Conservation (phyloP, 805 yeast genomes). For the Metschnikowia lunata region DNA sequence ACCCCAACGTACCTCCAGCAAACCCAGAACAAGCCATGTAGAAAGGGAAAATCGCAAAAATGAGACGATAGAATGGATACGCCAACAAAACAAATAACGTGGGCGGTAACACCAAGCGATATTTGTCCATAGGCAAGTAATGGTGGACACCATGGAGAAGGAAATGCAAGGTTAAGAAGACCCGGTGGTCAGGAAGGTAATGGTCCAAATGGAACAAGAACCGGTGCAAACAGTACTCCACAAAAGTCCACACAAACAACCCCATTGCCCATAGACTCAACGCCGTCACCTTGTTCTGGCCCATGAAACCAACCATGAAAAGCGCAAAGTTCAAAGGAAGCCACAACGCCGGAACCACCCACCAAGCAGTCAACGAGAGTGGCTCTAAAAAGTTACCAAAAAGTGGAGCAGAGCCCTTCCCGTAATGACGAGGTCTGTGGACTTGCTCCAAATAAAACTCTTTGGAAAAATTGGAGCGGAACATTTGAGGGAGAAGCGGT, state of each 20-base stretch:
- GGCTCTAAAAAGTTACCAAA: constrained; percentile 96
- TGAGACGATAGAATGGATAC: constrained; percentile 75
- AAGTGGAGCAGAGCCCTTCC: constrained; percentile 92
- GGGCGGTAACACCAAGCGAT: constrained; percentile 96
- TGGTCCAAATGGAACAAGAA: constrained; percentile 90
- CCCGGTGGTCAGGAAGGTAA: constrained; percentile 74
- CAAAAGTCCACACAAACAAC: constrained; percentile 86
- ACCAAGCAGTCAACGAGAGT: constrained; percentile 89
- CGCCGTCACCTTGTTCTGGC: constrained; percentile 45
- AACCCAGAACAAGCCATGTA: constrained; percentile 86
- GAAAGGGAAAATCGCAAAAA: constrained; percentile 73
- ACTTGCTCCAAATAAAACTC: constrained; percentile 94
- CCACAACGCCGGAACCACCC: constrained; percentile 85
- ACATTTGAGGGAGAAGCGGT: constrained; percentile 79
- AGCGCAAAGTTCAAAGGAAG: constrained; percentile 70
- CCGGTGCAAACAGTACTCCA: constrained; percentile 86
- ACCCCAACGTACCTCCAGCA: constrained; percentile 95
- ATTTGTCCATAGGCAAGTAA: constrained; percentile 93
- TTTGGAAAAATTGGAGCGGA: constrained; percentile 70
- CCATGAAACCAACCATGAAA: constrained; percentile 53
- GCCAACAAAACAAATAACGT: constrained; percentile 68
- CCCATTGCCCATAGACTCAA: constrained; percentile 68
- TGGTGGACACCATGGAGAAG: constrained; percentile 95
- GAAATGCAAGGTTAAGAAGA: constrained; percentile 80
- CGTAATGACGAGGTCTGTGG: constrained; percentile 97